Base-by-base conservation (phyloP, 163 green algal species). In the Scenedesmus sp. region DNA sequence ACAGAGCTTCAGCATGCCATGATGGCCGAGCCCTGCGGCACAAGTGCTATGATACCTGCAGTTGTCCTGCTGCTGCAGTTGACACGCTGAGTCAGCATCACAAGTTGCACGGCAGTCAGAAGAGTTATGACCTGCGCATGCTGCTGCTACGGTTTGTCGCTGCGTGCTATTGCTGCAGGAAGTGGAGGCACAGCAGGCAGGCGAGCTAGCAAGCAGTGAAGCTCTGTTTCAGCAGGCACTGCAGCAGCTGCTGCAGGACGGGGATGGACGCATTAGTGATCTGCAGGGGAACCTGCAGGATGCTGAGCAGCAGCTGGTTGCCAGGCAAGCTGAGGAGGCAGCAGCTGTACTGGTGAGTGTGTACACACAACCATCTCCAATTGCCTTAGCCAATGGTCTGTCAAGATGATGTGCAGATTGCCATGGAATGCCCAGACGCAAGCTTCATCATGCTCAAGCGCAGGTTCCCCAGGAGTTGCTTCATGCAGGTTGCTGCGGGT, bases 221-320 rank as follows among this genome's bases (percentile, higher is more conserved):
- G 73, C n/a, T 15, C 42, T 40, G 5, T 73, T 73, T 51, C 43
- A 73, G 43, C 35, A 84, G 37, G 70, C 70, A 73, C 53, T 53
- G 40, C 85, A 90, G 7, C n/a, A 85, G 85, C 49, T 90, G 46
- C 30, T 53, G 42, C 65, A 76, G 30, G 18, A 33, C 37, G 85
- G 85, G 85, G n/a, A 82, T 7, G 70, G 33, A 30, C 76, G 70
- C 44, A 53, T 76, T 18, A 37, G 5, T 7, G 68, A 85, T 18
- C 43, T 90, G 46, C 73, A 83, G 35, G 65, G 40, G 35, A 46
- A 49, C n/a, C 85, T 90, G 85, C 46, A 85, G 22, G 4, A 35
- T 10, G 70, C 46, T 18, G 46, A 85, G 72, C 46, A 85, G 46
- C 72, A 83, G 46, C 18, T 90, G 49, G 46, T 90, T 12, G 24